Evolutionary conservation across 352 stramenopile species (phyloP).

Genomic region (Globisporangium spinosum): DNA sequence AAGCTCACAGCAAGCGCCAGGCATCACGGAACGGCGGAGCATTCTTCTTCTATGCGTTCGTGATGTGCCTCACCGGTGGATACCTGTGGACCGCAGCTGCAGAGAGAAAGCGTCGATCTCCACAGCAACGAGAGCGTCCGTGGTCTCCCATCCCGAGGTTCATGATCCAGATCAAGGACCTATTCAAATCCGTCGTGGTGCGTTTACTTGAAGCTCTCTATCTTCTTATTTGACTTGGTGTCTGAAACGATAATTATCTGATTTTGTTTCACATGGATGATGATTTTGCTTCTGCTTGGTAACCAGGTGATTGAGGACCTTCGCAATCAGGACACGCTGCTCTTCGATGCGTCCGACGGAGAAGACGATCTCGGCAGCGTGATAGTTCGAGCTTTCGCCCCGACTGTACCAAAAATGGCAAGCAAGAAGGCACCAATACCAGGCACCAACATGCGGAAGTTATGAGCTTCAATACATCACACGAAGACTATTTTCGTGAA

Average conservation of each 20-base stretch:
- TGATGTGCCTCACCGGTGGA: slow-evolving; percentile 23
- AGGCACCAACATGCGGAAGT: not conserved
- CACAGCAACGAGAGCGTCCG: slow-evolving; percentile 17
- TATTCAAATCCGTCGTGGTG: slow-evolving; percentile 41
- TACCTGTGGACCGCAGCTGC: slow-evolving; percentile 31
- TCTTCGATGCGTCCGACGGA: slow-evolving; percentile 2
- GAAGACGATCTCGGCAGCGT: slow-evolving; percentile 11
- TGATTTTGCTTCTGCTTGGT: not conserved
- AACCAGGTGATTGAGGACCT: slow-evolving; percentile 41
- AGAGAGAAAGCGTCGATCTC: slow-evolving; percentile 15
- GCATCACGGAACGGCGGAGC: slow-evolving; percentile 10
- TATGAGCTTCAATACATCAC: not conserved
- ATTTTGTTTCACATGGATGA: not conserved
- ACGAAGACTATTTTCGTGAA: not conserved
- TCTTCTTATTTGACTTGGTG: not conserved
- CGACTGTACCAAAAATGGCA: not conserved
- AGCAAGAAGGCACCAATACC: not conserved
- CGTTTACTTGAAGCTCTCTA: not conserved
- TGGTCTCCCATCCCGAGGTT: slow-evolving; percentile 39
- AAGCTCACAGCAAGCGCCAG: slow-evolving; percentile 13
- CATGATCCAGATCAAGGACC: slow-evolving; percentile 26
- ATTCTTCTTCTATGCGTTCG: slow-evolving; percentile 35
- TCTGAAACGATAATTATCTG: not conserved
- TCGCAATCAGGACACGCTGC: not conserved
- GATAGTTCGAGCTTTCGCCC: slow-evolving; percentile 11